A percentile compares a stretch with the other conserved stretches of the same genome.
phyloP scores from a whole-genome alignment of 1,284 basidiomycete species.

The Grifola frondosa region DNA sequence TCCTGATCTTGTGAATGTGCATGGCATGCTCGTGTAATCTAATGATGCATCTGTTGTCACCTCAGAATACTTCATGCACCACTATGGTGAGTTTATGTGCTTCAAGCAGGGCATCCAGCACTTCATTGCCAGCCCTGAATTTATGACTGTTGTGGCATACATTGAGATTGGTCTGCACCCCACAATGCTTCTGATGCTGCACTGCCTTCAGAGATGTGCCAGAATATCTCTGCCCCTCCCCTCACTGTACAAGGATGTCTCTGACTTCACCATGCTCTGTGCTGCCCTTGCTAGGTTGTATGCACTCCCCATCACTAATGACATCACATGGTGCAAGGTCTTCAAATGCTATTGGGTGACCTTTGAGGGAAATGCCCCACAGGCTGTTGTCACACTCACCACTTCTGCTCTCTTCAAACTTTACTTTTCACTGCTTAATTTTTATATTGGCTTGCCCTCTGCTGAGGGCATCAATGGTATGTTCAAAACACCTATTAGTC shows the following conservation, averaged over 20 bases:
- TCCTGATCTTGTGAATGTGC: conserved; percentile 59
- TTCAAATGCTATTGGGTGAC: conserved; percentile 61
- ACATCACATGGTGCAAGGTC: conserved; percentile 55
- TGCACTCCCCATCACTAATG: conserved; percentile 32
- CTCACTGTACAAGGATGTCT: conserved; percentile 47
- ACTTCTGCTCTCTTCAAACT: background rate
- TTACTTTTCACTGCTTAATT: conserved; percentile 40
- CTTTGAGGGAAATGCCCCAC: conserved; percentile 35
- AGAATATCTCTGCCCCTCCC: conserved; percentile 39
- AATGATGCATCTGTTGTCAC: conserved; percentile 51
- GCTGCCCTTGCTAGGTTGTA: conserved; percentile 50
- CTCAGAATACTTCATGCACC: conserved; percentile 53
- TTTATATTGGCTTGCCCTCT: conserved; percentile 46
- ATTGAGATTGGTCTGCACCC: conserved; percentile 68
- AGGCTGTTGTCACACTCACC: background rate
- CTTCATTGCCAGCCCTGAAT: conserved; percentile 32
- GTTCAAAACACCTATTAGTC: conserved; percentile 52
- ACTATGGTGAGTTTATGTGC: conserved; percentile 59
- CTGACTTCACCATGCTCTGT: conserved; percentile 46
- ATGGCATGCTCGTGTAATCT: conserved; percentile 50
- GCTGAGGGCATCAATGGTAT: conserved; percentile 38
- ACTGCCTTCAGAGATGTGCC: conserved; percentile 4
- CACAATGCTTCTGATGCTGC: conserved; percentile 54
- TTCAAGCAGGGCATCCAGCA: conserved; percentile 51
- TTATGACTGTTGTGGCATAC: conserved; percentile 44